Conservation (phyloP, 257 asterid species). For the Parsonsia alboflavescens region DNA sequence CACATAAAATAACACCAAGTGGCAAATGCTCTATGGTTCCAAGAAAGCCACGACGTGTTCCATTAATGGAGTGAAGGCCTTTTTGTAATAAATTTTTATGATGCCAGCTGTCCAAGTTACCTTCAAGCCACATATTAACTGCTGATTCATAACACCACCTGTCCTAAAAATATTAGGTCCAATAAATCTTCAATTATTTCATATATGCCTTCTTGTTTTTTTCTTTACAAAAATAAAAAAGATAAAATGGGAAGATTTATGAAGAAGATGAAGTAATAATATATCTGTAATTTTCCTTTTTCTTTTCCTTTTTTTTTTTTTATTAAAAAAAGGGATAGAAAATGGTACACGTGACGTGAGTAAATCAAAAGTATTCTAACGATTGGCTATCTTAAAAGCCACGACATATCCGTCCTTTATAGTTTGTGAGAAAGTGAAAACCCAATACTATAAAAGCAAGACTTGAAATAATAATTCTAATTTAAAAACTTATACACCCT, state of each 20-base stretch:
- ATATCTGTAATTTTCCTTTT: too few species aligned
- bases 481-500: too few species aligned
- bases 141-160: background rate
- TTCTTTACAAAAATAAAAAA: too few species aligned
- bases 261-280: too few species aligned
- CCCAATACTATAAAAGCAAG: background rate
- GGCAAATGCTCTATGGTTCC: background rate
- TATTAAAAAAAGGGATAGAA: background rate
- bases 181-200: too few species aligned
- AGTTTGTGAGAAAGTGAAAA: background rate
- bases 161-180: background rate
- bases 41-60: too few species aligned
- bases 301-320: too few species aligned
- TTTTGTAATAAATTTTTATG: background rate
- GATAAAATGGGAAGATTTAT: too few species aligned
- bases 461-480: background rate
- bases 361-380: conserved; percentile 10
- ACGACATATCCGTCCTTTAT: conserved; percentile 3
- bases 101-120: background rate
- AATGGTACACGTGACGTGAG: conserved; percentile 8
- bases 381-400: conserved; percentile 21
- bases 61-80: too few species aligned
- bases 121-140: background rate
- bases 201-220: background rate
- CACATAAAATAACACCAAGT: background rate